Evolutionary conservation across 2,329 filamentous ascomycete genomes (phyloP).

Genomic region (Ilyonectria mors-panacis): DNA sequence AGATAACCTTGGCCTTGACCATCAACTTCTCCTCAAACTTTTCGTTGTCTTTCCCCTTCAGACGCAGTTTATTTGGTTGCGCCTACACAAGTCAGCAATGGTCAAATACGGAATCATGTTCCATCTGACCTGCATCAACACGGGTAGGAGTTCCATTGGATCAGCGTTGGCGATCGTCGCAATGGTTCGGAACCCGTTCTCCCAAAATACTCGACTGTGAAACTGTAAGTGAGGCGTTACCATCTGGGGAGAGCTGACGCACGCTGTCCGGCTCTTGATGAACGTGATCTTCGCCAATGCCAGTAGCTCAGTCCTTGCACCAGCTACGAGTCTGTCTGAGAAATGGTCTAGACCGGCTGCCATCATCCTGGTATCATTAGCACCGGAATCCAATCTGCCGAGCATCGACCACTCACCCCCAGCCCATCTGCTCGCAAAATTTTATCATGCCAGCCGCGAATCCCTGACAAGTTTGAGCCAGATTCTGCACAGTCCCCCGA

Average conservation of each 20-base stretch:
- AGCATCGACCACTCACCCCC: constrained; percentile 64
- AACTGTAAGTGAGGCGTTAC: constrained; percentile 20
- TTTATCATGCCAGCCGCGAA: constrained; percentile 86
- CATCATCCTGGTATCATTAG: constrained; percentile 67
- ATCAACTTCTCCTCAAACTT: constrained; percentile 76
- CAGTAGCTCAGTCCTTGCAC: constrained; percentile 79
- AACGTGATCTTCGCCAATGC: constrained; percentile 80
- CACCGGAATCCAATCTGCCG: not conserved
- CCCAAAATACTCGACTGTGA: constrained; percentile 74
- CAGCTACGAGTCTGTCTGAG: constrained; percentile 80
- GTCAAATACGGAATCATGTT: constrained; percentile 2
- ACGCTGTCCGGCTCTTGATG: constrained; percentile 83
- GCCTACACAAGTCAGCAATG: constrained; percentile 59
- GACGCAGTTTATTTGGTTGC: constrained; percentile 75
- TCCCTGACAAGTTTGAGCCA: constrained; percentile 82
- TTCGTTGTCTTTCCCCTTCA: constrained; percentile 68
- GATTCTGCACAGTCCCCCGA: constrained; percentile 78
- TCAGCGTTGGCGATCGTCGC: constrained; percentile 79
- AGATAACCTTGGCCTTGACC: constrained; percentile 77
- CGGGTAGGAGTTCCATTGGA: constrained; percentile 75
- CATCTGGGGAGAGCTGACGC: constrained; percentile 45
- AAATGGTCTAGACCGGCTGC: constrained; percentile 82
- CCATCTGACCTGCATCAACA: constrained; percentile 76
- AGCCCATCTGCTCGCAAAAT: constrained; percentile 83
- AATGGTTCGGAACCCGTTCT: constrained; percentile 80